Base-by-base conservation (phyloP, 805 yeast genomes). In the Barnettozyma siamensis region DNA sequence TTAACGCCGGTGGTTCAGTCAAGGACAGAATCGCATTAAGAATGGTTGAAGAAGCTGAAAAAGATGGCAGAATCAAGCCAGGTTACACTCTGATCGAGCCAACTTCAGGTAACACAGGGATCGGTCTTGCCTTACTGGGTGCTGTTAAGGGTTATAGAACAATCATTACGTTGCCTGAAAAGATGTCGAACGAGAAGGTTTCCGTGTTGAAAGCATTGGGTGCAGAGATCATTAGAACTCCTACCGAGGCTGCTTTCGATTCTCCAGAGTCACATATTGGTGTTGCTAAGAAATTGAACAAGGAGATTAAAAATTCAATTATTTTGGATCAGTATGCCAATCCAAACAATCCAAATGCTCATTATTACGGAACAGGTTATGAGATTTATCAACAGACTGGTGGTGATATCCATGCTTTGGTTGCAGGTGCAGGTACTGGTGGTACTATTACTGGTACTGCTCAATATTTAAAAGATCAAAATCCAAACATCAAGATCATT, bases 401-500 rank as follows among this genome's bases (percentile, higher is more conserved):
- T 20, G 86, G 89, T 28, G 74, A 79, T 45, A 69, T 87, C 40
- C 78, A 77, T 41, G 87, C 81, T 46, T 69, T 87, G 34, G 83
- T 87, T 41, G 95, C 95, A 30, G 95, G 95, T 62, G 95, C 95
- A 7, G 95, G 95, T 66, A 86, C 95, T 43, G 95, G 95, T 65
- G 95, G 95, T 66, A 86, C 95, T 40, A 81, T 86, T 58, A 69
- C 85, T 39, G 95, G 95, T 67, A 83, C 84, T 51, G 77, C 93
- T 42, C 72, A 70, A 51, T 87, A 80, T 54, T 70, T 86, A 60
- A 85, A 85, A 67, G 85, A 78, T 60, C 73, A 81, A 62, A 73
- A 83, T 62, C 65, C 78, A 20, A 65, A 76, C 13, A 68, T 86
- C 47, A 61, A 69, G 44, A 75, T 86, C 33, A 72, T 81, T 38